Evolutionary conservation across 2,329 filamentous ascomycete species (phyloP).

Genomic region (Aspergillus quadricinctus): DNA sequence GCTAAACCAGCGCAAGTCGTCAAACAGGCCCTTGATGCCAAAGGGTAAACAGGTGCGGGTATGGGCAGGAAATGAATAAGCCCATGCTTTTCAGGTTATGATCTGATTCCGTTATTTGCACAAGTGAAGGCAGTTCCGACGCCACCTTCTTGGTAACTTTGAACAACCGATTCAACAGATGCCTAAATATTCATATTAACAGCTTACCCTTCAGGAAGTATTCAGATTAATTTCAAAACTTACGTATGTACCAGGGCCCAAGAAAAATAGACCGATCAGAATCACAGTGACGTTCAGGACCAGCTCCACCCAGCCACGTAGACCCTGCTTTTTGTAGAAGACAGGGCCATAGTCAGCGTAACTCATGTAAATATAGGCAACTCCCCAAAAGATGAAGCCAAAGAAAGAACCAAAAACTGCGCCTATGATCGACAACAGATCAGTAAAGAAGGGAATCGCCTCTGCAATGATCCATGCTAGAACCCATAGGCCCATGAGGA

Average conservation of each 20-base stretch:
- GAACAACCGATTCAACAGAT: conserved; percentile 48
- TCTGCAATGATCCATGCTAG: conserved; percentile 85
- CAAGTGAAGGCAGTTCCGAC: conserved; percentile 75
- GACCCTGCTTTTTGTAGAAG: conserved; percentile 38
- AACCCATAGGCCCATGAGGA: conserved; percentile 66
- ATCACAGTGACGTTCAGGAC: conserved; percentile 71
- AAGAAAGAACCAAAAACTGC: conserved; percentile 76
- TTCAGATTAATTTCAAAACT: conserved; percentile 20
- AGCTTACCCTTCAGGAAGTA: conserved; percentile 37
- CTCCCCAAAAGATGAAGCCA: conserved; percentile 81
- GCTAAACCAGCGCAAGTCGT: too few relatives aligned
- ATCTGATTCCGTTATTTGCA: conserved; percentile 46
- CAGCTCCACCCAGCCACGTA: conserved; percentile 40
- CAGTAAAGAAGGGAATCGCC: conserved; percentile 89
- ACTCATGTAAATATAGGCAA: conserved; percentile 44
- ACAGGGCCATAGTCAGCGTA: conserved; percentile 35
- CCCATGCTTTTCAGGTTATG: too few relatives aligned
- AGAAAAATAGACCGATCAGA: conserved; percentile 68
- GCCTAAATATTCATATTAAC: conserved; percentile 26
- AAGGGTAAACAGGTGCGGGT: too few relatives aligned
- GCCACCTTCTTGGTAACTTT: conserved; percentile 61
- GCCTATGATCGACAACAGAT: conserved; percentile 53
- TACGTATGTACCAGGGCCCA: conserved; percentile 74
- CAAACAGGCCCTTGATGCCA: too few relatives aligned
- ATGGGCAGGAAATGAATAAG: too few relatives aligned